Percentiles rank a stretch among this genome's conserved stretches.
Conservation (phyloP, 306 rosid species). For the Benincasa hispida region DNA sequence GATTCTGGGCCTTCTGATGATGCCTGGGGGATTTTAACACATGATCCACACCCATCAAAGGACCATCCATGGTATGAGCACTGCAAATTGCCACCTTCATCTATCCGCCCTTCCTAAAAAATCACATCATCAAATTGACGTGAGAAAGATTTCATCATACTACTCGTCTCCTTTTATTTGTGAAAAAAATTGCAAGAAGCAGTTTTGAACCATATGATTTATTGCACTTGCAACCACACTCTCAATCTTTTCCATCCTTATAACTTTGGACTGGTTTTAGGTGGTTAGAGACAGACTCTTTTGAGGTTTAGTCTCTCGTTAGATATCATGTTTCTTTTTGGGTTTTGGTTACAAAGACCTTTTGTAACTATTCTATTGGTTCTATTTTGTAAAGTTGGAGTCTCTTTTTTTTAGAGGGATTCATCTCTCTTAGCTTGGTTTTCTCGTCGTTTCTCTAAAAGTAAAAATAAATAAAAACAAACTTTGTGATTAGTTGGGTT, state of each 20-base stretch:
- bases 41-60: slow-evolving; percentile 78
- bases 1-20: slow-evolving; percentile 81
- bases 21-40: slow-evolving; percentile 82
- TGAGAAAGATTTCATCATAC: neutral
- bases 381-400: no score
- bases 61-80: slow-evolving; percentile 99
- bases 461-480: no score
- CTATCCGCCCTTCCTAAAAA: slow-evolving; percentile 86
- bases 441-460: no score
- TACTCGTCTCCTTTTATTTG: neutral
- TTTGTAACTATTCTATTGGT: no score
- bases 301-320: no score
- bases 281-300: no score
- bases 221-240: neutral
- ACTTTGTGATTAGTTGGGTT: neutral
- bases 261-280: neutral
- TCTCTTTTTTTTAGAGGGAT: no score
- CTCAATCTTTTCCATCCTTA: neutral
- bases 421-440: no score
- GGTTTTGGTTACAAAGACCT: no score
- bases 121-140: neutral
- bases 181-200: neutral
- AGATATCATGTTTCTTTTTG: no score
- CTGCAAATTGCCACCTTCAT: slow-evolving; percentile 85
- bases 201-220: neutral